Evolutionary conservation across 108 stramenopile species (phyloP), one percentile per base, ranked within the genome.

Genomic region (Conticribra guillardii): DNA sequence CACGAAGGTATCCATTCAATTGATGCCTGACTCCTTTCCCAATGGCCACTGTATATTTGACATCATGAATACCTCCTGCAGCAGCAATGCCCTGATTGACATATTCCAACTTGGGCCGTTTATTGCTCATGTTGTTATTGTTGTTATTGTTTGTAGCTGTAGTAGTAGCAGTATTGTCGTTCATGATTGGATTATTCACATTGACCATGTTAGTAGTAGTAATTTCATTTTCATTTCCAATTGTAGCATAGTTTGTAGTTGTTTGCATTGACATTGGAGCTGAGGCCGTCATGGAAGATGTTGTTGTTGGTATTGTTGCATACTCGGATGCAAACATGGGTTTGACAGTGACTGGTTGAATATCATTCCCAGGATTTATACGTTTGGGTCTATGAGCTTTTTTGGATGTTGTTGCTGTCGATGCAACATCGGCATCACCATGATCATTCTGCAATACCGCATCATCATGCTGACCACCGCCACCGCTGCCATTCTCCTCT

Each of bases 21-120:
- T 72, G 80, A 64, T 77, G 80, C 5, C 70, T 53, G 14, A 73
- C 67, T 14, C 80, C 76, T 47, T 69, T 73, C 9, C 83, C 75
- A 18, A 63, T 22, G 19, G 74, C 71, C 17, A 78, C 60, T 21
- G 60, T 76, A 29, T 69, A 76, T 11, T 52, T 16, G 23, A 3
- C 15, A 15, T 26, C 14, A 22, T n/a, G 2, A 54, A 28, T 44
- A 23, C 24, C n/a, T n/a, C n/a, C 44, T 22, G 26, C 4, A 52
- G 26, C 18, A 3, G 16, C 4, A 11, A 18, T 3, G 5, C 8
- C 4, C 26, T 1, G 47, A 51, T 51, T 21, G 50, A 11, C 16
- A 4, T 51, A 5, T 51, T 22, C 21, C 17, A 24, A 5, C 29
- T 44, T 3, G 21, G 44, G 3, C 32, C 44, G 30, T 24, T 30